A percentile compares a stretch with the other conserved stretches of the same genome.
phyloP scores from a whole-genome alignment of 352 stramenopile species.

The Phytophthora citrophthora region DNA sequence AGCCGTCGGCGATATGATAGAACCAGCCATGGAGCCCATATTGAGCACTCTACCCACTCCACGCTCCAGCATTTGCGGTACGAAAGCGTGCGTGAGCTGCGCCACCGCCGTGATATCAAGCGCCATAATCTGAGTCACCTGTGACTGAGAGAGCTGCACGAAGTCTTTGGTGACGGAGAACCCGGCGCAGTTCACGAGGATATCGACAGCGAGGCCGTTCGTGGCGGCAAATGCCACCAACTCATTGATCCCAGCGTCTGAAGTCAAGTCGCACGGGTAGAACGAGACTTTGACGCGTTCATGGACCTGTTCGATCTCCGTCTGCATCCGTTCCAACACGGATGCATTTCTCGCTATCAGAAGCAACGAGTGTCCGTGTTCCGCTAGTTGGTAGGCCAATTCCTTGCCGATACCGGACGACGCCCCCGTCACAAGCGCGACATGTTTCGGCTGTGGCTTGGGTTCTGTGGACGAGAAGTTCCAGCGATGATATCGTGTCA shows the following conservation, averaged over 20 bases:
- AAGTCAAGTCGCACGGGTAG: slow-evolving; percentile 56
- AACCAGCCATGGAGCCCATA: slow-evolving; percentile 63
- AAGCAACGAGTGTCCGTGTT: slow-evolving; percentile 69
- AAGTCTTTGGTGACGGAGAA: slow-evolving; percentile 49
- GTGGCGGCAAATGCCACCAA: slow-evolving; percentile 46
- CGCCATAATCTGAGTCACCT: slow-evolving; percentile 61
- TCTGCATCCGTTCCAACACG: slow-evolving; percentile 58
- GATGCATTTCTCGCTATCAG: slow-evolving; percentile 52
- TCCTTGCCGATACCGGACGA: slow-evolving; percentile 72
- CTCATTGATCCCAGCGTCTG: slow-evolving; percentile 35
- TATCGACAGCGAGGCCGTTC: slow-evolving; percentile 65
- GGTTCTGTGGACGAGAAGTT: slow-evolving; percentile 40
- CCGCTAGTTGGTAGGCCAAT: slow-evolving; percentile 68
- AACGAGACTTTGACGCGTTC: slow-evolving; percentile 41
- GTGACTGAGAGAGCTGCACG: slow-evolving; percentile 29
- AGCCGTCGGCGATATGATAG: slow-evolving; percentile 57
- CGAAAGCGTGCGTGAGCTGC: slow-evolving; percentile 59
- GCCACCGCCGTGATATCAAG: slow-evolving; percentile 63
- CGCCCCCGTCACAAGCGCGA: slow-evolving; percentile 70
- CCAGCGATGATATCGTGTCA: slow-evolving; percentile 60
- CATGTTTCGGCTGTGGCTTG: slow-evolving; percentile 19
- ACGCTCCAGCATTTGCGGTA: slow-evolving; percentile 73
- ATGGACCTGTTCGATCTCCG: slow-evolving; percentile 58
- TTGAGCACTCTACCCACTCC: slow-evolving; percentile 78
- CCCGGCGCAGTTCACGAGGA: slow-evolving; percentile 81